phyloP scores from a whole-genome alignment of 352 stramenopile species.

The Phytopythium litorale region DNA sequence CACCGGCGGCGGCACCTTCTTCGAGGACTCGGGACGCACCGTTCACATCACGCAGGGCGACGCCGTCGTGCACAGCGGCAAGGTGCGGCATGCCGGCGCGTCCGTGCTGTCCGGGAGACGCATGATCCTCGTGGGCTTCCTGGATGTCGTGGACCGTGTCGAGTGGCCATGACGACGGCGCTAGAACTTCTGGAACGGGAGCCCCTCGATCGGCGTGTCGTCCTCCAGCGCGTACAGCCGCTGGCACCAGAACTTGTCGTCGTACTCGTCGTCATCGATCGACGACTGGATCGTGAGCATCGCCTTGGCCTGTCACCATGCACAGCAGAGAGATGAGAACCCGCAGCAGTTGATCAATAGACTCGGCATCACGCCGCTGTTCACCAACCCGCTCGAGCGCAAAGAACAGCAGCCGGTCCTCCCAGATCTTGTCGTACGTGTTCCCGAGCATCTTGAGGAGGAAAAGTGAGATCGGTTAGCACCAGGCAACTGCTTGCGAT shows the following conservation, averaged over 20 bases:
- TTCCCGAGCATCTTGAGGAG: conserved; percentile 69
- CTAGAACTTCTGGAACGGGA: conserved; percentile 73
- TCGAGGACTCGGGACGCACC: conserved; percentile 69
- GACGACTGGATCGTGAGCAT: conserved; percentile 72
- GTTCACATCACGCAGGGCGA: conserved; percentile 83
- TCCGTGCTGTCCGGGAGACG: conserved; percentile 78
- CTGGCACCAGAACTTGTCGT: conserved; percentile 69
- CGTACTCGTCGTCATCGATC: conserved; percentile 63
- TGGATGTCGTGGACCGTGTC: conserved; percentile 72
- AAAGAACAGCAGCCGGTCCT: conserved; percentile 77
- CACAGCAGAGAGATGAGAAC: neutral
- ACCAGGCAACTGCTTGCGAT: neutral
- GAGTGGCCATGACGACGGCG: conserved; percentile 39
- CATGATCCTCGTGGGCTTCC: conserved; percentile 92
- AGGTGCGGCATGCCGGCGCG: conserved; percentile 90
- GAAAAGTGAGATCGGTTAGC: neutral
- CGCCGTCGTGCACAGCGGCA: conserved; percentile 89
- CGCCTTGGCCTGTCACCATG: conserved; percentile 44
- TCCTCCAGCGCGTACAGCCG: conserved; percentile 71
- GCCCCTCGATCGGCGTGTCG: conserved; percentile 73
- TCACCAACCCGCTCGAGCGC: conserved; percentile 63
- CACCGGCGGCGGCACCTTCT: conserved; percentile 91
- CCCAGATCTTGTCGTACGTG: conserved; percentile 85
- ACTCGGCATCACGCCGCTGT: neutral
- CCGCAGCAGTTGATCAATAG: neutral